phyloP scores from a whole-genome alignment of 371 early-diverging fungal species.

The Mycotypha africana region DNA sequence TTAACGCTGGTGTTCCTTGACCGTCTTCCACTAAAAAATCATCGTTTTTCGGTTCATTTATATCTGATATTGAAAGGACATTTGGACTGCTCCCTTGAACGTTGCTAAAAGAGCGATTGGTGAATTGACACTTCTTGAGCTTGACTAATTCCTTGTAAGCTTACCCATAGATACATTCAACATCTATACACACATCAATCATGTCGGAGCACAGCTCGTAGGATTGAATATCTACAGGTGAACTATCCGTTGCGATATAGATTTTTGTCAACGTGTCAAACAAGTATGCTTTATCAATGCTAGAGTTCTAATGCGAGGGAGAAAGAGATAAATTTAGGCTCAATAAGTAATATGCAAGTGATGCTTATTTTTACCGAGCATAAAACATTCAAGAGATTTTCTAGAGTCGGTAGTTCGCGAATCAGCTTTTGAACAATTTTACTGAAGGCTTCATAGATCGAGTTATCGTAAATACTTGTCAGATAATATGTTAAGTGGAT shows the following conservation, averaged over 20 bases:
- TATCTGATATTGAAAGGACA: slow-evolving; percentile 11
- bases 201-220: slow-evolving; percentile 92
- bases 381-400: slow-evolving; percentile 86
- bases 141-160: too few species aligned
- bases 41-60: too few species aligned
- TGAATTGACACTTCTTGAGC: too few species aligned
- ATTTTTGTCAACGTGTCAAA: slow-evolving; percentile 87
- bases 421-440: slow-evolving; percentile 90
- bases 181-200: slow-evolving; percentile 88
- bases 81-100: slow-evolving; percentile 32
- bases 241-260: slow-evolving; percentile 90
- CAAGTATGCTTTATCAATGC: slow-evolving; percentile 91
- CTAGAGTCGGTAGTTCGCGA: slow-evolving; percentile 76
- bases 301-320: slow-evolving; percentile 74
- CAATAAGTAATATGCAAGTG: too few species aligned
- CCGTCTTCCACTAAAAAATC: too few species aligned
- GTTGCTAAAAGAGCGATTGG: slow-evolving; percentile 6
- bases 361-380: slow-evolving; percentile 57
- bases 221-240: slow-evolving; percentile 87
- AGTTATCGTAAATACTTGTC: slow-evolving; percentile 90
- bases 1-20: slow-evolving; percentile 11
- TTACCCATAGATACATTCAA: slow-evolving; percentile 75
- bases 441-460: slow-evolving; percentile 90
- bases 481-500: slow-evolving; percentile 78
- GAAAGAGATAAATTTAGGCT: not conserved